Conservation (phyloP, 108 stramenopile genomes). For the Phaeodactylum tricornutum region DNA sequence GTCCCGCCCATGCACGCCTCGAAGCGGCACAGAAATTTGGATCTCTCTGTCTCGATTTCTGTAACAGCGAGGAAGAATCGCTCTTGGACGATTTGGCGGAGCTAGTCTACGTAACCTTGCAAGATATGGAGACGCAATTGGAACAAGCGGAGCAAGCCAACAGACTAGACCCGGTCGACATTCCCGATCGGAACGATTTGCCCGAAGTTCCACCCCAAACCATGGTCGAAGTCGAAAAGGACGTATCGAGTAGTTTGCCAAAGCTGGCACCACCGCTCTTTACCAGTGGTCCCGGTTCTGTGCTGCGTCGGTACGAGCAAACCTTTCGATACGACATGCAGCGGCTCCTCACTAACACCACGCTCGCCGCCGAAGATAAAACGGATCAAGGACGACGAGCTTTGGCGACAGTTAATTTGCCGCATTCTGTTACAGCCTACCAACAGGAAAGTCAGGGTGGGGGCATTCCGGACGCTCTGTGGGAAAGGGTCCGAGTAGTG, state of each 20-base stretch:
- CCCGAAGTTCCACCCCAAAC: constrained; percentile 26
- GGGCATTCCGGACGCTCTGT: constrained; percentile 32
- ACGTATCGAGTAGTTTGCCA: not conserved
- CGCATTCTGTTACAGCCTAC: constrained; percentile 42
- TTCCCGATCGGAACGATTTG: constrained; percentile 12
- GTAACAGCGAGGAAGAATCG: too few relatives aligned
- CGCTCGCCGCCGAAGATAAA: constrained; percentile 14
- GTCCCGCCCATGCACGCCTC: not conserved
- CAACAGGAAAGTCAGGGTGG: constrained; percentile 23
- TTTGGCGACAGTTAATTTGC: constrained; percentile 29
- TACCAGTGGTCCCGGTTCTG: constrained; percentile 3
- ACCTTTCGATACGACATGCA: constrained; percentile 25
- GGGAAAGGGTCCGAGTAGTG: constrained; percentile 27
- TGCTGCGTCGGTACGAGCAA: constrained; percentile 15
- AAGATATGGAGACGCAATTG: not conserved
- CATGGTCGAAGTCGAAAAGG: constrained; percentile 16
- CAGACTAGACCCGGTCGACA: constrained; percentile 1
- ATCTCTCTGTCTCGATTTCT: too few relatives aligned
- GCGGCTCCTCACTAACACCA: constrained; percentile 10
- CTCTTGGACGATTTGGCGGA: constrained; percentile 5
- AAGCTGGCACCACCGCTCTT: constrained; percentile 7
- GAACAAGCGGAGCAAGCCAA: constrained; percentile 6
- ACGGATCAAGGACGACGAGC: constrained; percentile 22
- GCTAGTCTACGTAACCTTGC: not conserved
- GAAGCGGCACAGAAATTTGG: not conserved